These are phyloP conservation scores for Wickerhamiella parazyma DNA, from an alignment of 805 yeast species.

Conservation along the genomic window DNA sequence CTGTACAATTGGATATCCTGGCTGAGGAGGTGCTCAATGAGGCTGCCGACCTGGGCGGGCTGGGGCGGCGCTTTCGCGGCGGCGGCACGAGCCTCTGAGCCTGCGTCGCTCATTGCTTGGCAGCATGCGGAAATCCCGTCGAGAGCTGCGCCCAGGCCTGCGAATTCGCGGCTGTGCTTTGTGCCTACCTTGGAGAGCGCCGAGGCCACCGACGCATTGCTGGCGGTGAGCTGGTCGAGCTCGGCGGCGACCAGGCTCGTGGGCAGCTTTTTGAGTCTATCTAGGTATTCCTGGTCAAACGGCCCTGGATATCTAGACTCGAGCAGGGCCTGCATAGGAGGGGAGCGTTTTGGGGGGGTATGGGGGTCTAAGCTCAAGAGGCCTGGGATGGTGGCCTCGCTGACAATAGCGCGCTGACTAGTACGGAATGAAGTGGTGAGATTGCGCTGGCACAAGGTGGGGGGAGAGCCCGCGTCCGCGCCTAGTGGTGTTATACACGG, in stretches of 20 bases:
- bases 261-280: slow-evolving; percentile 15
- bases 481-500: too few species aligned
- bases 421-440: not conserved
- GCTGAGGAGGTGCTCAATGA: slow-evolving; percentile 21
- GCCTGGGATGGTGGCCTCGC: too few species aligned
- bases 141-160: slow-evolving; percentile 12
- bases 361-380: too few species aligned
- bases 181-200: slow-evolving; percentile 9
- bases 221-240: slow-evolving; percentile 8
- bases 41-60: slow-evolving; percentile 14
- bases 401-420: not conserved
- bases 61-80: slow-evolving; percentile 16
- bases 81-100: slow-evolving; percentile 9
- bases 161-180: slow-evolving; percentile 14
- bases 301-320: not conserved
- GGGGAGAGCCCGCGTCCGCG: too few species aligned
- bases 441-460: not conserved
- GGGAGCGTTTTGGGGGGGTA: too few species aligned
- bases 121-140: slow-evolving; percentile 6
- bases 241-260: slow-evolving; percentile 14
- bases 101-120: not conserved
- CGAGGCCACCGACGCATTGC: slow-evolving; percentile 4
- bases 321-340: slow-evolving; percentile 7
- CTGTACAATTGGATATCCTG: slow-evolving; percentile 30
- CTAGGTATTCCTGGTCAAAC: slow-evolving; percentile 14